Conservation (phyloP, 768 basidiomycete genomes). For the Tylopilus sp. region DNA sequence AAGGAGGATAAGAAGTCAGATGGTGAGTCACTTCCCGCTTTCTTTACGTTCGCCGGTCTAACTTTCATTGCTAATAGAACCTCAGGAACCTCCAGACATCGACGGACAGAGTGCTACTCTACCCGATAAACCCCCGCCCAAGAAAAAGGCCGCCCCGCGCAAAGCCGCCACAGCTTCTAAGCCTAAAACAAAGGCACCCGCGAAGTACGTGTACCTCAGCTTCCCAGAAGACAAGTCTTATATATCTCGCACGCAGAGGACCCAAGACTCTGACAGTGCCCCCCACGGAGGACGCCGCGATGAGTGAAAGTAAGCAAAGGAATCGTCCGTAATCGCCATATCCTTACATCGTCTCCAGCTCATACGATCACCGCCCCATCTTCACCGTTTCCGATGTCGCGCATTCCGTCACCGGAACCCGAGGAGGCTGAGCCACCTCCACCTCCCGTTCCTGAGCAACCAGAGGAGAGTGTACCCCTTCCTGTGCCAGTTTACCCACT, state of each 20-base stretch:
- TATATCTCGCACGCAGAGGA: constrained; percentile 27
- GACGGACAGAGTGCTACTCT: constrained; percentile 19
- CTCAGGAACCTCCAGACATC: constrained; percentile 27
- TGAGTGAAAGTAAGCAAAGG: constrained; percentile 59
- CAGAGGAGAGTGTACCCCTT: constrained; percentile 49
- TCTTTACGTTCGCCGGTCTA: constrained; percentile 14
- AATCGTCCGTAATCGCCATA: neutral
- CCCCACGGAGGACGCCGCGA: constrained; percentile 46
- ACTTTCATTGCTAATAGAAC: constrained; percentile 22
- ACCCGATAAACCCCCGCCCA: constrained; percentile 39
- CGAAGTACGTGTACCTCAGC: constrained; percentile 25
- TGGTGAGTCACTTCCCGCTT: constrained; percentile 35
- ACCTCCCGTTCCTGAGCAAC: constrained; percentile 31
- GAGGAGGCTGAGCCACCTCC: constrained; percentile 34
- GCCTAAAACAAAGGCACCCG: constrained; percentile 30
- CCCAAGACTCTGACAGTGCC: constrained; percentile 29
- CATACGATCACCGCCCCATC: constrained; percentile 71
- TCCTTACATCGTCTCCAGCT: constrained; percentile 33
- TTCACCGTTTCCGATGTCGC: constrained; percentile 49
- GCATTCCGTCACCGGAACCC: constrained; percentile 46
- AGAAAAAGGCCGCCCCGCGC: constrained; percentile 47
- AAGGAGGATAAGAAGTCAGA: constrained; percentile 45
- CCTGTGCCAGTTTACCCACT: constrained; percentile 67
- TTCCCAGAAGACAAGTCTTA: neutral
- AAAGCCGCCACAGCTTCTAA: constrained; percentile 40